A percentile compares a stretch with the other conserved stretches of the same genome.
Conservation (phyloP, 306 rosid species). For the Canavalia gladiata region DNA sequence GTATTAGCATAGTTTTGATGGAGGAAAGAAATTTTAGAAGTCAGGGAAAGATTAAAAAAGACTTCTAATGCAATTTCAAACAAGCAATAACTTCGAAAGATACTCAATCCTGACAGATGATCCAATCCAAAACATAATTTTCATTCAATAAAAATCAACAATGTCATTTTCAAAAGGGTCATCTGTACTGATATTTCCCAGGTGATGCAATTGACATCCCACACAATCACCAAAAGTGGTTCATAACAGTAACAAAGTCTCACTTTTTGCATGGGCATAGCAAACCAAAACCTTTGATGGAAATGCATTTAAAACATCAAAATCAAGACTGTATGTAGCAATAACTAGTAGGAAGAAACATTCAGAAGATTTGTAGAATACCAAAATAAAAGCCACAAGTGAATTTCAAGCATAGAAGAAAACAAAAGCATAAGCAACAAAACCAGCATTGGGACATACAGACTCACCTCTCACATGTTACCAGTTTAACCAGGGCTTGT, state of each 20-base stretch:
- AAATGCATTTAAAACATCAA: neutral
- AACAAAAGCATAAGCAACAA: slow-evolving; percentile 30
- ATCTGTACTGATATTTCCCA: neutral
- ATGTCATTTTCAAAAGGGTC: slow-evolving; percentile 9
- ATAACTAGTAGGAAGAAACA: neutral
- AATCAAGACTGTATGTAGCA: neutral
- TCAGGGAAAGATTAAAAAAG: neutral
- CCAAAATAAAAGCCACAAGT: neutral
- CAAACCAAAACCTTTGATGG: neutral
- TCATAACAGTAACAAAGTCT: slow-evolving; percentile 10
- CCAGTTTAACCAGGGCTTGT: slow-evolving; percentile 94
- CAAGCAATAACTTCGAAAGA: slow-evolving; percentile 9
- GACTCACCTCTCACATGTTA: slow-evolving; percentile 85
- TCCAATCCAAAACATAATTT: neutral
- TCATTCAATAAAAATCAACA: slow-evolving; percentile 1
- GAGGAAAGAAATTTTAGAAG: slow-evolving; percentile 3
- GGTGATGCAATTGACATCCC: neutral
- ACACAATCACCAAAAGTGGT: neutral
- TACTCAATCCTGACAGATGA: slow-evolving; percentile 19
- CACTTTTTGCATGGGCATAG: slow-evolving; percentile 18
- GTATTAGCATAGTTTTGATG: neutral
- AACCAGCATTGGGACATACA: slow-evolving; percentile 30
- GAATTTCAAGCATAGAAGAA: slow-evolving; percentile 7
- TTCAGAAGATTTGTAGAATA: no score
- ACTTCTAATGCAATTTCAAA: slow-evolving; percentile 1